Evolutionary conservation across 495 filamentous ascomycete species (phyloP).

Genomic region (Hypoxylon rickii): DNA sequence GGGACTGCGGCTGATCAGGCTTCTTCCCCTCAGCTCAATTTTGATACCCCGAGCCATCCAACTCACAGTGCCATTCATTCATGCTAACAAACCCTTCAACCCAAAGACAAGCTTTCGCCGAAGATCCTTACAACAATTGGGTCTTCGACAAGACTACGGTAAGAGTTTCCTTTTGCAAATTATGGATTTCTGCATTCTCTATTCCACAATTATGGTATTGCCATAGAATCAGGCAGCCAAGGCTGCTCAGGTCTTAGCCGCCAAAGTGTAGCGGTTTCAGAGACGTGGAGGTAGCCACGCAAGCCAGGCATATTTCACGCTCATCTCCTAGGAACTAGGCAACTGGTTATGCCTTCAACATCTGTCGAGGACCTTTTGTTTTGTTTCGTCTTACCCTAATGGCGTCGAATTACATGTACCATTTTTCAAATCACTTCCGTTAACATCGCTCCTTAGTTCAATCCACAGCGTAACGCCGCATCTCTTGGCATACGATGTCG

Average conservation of each 20-base stretch:
- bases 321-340: neutral
- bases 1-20: slow-evolving; percentile 22
- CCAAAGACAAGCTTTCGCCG: slow-evolving; percentile 61
- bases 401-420: no score
- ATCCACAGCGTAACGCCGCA: slow-evolving; percentile 59
- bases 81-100: slow-evolving; percentile 42
- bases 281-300: slow-evolving; percentile 13
- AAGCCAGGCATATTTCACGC: neutral
- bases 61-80: no score
- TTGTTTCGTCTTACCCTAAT: no score
- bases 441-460: slow-evolving; percentile 48
- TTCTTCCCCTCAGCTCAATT: slow-evolving; percentile 9
- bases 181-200: slow-evolving; percentile 11
- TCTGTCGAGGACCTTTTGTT: neutral
- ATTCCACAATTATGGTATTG: neutral
- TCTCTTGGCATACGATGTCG: slow-evolving; percentile 65
- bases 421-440: no score
- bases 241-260: neutral
- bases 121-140: slow-evolving; percentile 70
- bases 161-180: no score
- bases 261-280: slow-evolving; percentile 13
- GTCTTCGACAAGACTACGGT: slow-evolving; percentile 57
- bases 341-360: slow-evolving; percentile 1
- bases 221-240: neutral
- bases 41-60: neutral